Evolutionary conservation across 73 alveolate genomes (phyloP), one percentile per base, ranked within the genome.

Genomic region (Blepharisma stoltei): DNA sequence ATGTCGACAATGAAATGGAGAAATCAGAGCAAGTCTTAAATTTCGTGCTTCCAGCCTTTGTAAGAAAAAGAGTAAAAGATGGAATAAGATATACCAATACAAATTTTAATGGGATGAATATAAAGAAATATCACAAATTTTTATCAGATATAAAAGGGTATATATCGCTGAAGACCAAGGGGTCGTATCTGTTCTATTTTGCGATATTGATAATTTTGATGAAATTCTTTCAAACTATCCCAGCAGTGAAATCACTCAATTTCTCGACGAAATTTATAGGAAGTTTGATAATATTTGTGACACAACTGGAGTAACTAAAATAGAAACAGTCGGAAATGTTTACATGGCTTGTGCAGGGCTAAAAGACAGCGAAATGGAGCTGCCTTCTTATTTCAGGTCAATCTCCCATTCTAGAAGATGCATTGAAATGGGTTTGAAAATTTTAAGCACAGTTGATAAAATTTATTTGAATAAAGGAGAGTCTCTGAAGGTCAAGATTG

Each of bases 281-380:
- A 83, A 87, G 25, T 88, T 88, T 55, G 95, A 88, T 52, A 71
- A 83, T 69, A 54, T 83, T 32, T 77, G 92, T 55, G 86, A 67
- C n/a, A 14, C 53, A 5, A 80, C 71, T 43, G 79, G 79, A 4
- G 79, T 69, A 8, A 69, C 79, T 8, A 69, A 69, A 43, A 88
- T 88, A 37, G 95, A 88, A 71, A 88, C 95, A 6, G 95, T 88
- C 0, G 95, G 95, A 6, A 84, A 85, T 27, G 70, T 90, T 7
- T 88, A 88, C 73, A 84, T 88, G 92, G 90, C 91, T 11, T 85
- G 92, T 9, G 95, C 92, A 53, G 95, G 95, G 6, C 79, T 88
- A 11, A 84, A 84, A 53, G 71, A 77, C 9, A 48, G 78, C 6
- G 92, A 85, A 80, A 76, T 73, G 66, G 82, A 85, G 54, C 32